A percentile compares a stretch with the other conserved stretches of the same genome.
Conservation (phyloP, 2,329 filamentous ascomycete genomes). For the Aspergillus phoenicis region DNA sequence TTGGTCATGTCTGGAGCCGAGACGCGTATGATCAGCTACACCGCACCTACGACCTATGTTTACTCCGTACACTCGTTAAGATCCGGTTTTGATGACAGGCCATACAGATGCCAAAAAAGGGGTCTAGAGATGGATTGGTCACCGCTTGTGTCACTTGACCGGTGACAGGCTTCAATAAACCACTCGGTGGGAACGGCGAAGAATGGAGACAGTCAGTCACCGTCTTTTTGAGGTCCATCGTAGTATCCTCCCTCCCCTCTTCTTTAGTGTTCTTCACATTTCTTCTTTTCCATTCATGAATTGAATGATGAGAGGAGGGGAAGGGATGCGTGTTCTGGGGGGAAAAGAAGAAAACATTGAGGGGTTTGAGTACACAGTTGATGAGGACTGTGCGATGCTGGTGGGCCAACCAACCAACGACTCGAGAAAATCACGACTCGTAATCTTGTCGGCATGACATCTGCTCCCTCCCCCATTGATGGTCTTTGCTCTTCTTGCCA, state of each 20-base stretch:
- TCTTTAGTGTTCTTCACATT: not conserved
- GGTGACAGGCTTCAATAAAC: not conserved
- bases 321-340: not conserved
- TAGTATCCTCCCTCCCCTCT: not conserved
- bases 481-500: not conserved
- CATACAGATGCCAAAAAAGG: slow-evolving; percentile 5
- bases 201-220: not conserved
- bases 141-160: slow-evolving; percentile 6
- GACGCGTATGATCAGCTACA: not conserved
- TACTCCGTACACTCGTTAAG: not conserved
- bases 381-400: not conserved
- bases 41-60: not conserved
- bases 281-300: not conserved
- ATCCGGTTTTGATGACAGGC: slow-evolving; percentile 4
- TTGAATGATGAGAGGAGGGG: not conserved
- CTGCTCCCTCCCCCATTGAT: slow-evolving; percentile 5
- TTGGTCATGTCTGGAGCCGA: not conserved
- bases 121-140: not conserved
- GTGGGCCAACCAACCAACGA: not conserved
- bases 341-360: not conserved
- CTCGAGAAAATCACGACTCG: slow-evolving; percentile 1
- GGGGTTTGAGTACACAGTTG: not conserved
- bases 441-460: slow-evolving; percentile 17
- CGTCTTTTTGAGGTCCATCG: not conserved
- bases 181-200: not conserved